phyloP scores from a whole-genome alignment of 495 filamentous ascomycete genomes.

The Trichoderma asperelloides region DNA sequence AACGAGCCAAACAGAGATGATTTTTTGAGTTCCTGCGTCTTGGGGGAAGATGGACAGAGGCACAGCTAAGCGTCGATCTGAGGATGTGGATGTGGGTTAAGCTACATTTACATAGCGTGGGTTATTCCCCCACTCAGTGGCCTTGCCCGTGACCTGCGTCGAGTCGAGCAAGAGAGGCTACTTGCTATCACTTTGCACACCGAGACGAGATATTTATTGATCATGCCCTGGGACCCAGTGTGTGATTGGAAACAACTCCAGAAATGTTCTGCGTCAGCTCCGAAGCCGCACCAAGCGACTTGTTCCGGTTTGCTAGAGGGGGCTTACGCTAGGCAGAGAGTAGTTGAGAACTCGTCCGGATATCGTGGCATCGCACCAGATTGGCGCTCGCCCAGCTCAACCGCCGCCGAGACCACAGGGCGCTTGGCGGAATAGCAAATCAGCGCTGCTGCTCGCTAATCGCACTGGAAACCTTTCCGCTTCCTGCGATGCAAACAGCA shows the following conservation, averaged over 20 bases:
- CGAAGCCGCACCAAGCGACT: background rate
- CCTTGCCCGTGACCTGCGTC: slow-evolving; percentile 2
- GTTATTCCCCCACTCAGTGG: background rate
- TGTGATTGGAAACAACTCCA: too few species aligned
- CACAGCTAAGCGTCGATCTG: background rate
- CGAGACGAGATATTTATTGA: background rate
- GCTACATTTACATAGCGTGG: background rate
- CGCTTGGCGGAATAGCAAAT: background rate
- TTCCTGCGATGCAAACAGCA: background rate
- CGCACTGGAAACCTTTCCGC: background rate
- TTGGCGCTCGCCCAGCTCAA: background rate
- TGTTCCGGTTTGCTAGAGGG: background rate
- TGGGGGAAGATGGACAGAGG: background rate
- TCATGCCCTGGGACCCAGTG: background rate
- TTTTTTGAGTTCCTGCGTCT: background rate
- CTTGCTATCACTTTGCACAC: background rate
- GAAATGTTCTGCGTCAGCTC: background rate
- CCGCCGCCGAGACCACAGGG: background rate
- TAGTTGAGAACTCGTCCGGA: background rate
- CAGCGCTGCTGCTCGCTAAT: background rate
- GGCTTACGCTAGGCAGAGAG: slow-evolving; percentile 4
- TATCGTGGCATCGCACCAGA: slow-evolving; percentile 1
- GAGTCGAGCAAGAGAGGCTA: background rate
- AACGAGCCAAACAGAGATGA: background rate
- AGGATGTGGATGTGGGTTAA: background rate